Conservation (phyloP, 2,329 filamentous ascomycete species). For the Cephalotrichum gorgonifer region DNA sequence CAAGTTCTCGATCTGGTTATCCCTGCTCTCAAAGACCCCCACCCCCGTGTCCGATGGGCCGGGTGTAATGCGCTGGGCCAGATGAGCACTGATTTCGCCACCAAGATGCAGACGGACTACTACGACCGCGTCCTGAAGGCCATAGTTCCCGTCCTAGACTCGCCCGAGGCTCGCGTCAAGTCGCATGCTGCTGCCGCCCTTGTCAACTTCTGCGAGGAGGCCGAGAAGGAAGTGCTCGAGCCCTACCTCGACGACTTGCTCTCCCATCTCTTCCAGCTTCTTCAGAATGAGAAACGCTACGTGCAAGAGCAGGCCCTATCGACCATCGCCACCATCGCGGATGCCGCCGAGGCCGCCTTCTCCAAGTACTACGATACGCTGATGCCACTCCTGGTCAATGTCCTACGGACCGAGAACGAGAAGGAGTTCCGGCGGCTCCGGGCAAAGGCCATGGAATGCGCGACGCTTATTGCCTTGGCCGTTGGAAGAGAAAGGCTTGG, state of each 20-base stretch:
- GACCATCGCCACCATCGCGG: conserved; percentile 97
- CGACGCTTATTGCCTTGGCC: conserved; percentile 87
- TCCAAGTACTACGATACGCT: conserved; percentile 90
- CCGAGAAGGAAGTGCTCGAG: conserved; percentile 82
- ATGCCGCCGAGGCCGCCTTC: conserved; percentile 92
- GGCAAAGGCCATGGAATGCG: conserved; percentile 98
- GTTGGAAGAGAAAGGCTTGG: conserved; percentile 91
- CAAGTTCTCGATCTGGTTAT: conserved; percentile 94
- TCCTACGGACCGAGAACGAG: conserved; percentile 79
- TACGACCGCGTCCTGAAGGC: conserved; percentile 78
- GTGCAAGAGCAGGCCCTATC: conserved; percentile 97
- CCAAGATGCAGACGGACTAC: conserved; percentile 95
- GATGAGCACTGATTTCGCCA: conserved; percentile 99
- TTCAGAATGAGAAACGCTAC: conserved; percentile 88
- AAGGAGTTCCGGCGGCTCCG: conserved; percentile 87
- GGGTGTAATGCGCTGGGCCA: conserved; percentile 98
- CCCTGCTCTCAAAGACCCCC: conserved; percentile 77
- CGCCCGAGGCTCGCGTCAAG: conserved; percentile 85
- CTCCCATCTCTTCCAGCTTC: conserved; percentile 72
- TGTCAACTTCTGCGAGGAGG: conserved; percentile 98
- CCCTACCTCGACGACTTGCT: conserved; percentile 87
- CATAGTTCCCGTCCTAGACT: conserved; percentile 86
- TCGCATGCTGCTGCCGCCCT: conserved; percentile 95
- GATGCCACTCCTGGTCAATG: conserved; percentile 89
- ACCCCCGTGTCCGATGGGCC: conserved; percentile 92